Evolutionary conservation across 2,329 filamentous ascomycete species (phyloP), one percentile per base, ranked within the genome.

Genomic region (Sporothrix globosa): DNA sequence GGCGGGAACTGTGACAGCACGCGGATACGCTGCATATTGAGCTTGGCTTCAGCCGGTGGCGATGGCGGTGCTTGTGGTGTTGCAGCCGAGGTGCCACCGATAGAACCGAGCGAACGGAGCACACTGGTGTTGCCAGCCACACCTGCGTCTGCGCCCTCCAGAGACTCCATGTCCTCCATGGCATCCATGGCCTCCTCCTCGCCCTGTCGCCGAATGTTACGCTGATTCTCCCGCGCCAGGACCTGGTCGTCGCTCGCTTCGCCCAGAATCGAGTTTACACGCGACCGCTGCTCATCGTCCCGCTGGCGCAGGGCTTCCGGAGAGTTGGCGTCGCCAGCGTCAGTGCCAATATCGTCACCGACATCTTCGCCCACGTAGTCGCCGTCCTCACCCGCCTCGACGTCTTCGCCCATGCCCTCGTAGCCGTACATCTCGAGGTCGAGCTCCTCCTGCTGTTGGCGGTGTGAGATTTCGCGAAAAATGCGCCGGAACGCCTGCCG

Each of bases 391-490:
- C n/a, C 46, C 34, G 41, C 19, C 3, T 53, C 39, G 11, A 14
- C 46, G 1, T 7, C 10, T 11, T 72, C 72, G 14, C 11, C 53
- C 14, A n/a, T 21, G 39, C 41, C 53, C 6, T 50, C 41, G 9
- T 21, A 34, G 4, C 21, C 53, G n/a, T 13, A 63, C 58, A 63
- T 63, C 2, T 63, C 58, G 5, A 27, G 11, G 5, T 46, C 21
- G 11, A 63, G n/a, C 1, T 46, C 39, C 11, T 24, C n/a, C 13
- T 41, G 34, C 50, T 11, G 50, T 68, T 24, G 30, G 71, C 61
- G 17, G 71, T 65, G 21, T 30, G 85, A 84, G 58, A 90, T 89
- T 68, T 88, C 82, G 67, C 83, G 81, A 74, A 90, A 90, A 67
- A 90, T 86, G 67, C 82, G 81, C 39, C 85, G 82, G 71, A 86